Evolutionary conservation across 2,329 filamentous ascomycete genomes (phyloP).

Genomic region (Cyclaneusma minus): DNA sequence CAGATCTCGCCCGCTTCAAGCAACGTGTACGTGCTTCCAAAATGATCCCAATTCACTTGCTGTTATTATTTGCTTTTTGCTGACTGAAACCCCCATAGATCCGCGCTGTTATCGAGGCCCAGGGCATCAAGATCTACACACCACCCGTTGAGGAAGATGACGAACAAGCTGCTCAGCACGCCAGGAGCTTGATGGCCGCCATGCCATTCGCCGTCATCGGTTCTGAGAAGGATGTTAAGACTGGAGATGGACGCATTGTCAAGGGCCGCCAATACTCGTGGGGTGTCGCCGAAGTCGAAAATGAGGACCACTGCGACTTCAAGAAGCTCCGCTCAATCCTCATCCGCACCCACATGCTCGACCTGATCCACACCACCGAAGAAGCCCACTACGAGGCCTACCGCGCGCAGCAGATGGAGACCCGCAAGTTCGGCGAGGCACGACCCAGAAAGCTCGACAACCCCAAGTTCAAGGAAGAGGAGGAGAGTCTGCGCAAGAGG

Average conservation of each 20-base stretch:
- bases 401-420: conserved; percentile 99
- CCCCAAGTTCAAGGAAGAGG: conserved; percentile 99
- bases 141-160: conserved; percentile 97
- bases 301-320: conserved; percentile 99
- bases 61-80: conserved; percentile 15
- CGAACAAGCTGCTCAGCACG: conserved; percentile 88
- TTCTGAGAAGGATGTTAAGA: conserved; percentile 98
- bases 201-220: conserved; percentile 99
- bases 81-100: too few species aligned
- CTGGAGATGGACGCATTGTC: conserved; percentile 84
- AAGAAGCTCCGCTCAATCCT: conserved; percentile 99
- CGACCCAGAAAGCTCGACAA: conserved; percentile 96
- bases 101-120: conserved; percentile 86
- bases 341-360: conserved; percentile 98
- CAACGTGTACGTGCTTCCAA: conserved; percentile 50
- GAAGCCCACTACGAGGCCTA: conserved; percentile 99
- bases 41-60: conserved; percentile 1
- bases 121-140: conserved; percentile 99
- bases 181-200: conserved; percentile 82
- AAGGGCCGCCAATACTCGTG: conserved; percentile 98
- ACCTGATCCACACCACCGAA: conserved; percentile 98
- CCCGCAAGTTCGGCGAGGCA: conserved; percentile 96
- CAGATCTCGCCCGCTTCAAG: conserved; percentile 89
- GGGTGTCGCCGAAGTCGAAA: conserved; percentile 99
- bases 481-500: conserved; percentile 93